Evolutionary conservation across 306 rosid genomes (phyloP).

Genomic region (Prunus mira): DNA sequence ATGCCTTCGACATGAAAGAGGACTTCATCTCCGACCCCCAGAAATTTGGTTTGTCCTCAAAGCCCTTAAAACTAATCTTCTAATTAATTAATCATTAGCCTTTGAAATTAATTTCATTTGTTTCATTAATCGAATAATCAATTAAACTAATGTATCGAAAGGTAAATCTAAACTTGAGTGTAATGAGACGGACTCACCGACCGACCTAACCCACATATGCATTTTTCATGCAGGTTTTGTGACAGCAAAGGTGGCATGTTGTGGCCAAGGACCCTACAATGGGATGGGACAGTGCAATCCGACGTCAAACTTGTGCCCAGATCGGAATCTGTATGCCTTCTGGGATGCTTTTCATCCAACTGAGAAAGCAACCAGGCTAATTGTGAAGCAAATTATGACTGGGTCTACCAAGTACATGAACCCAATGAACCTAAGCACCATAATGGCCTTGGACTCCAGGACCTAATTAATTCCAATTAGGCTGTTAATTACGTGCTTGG

Average conservation of each 20-base stretch:
- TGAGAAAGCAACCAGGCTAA: slow-evolving; percentile 40
- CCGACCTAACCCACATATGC: too few species aligned
- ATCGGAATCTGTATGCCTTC: slow-evolving; percentile 38
- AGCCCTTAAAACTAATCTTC: neutral
- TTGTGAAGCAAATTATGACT: slow-evolving; percentile 33
- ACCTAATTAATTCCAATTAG: neutral
- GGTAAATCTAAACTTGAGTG: fast-evolving
- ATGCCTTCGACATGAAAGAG: slow-evolving; percentile 43
- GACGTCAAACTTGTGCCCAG: slow-evolving; percentile 40
- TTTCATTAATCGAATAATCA: neutral
- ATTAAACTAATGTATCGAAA: too few species aligned
- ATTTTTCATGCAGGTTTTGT: slow-evolving; percentile 37
- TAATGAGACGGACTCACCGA: too few species aligned
- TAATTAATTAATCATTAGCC: neutral
- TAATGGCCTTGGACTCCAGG: slow-evolving; percentile 44
- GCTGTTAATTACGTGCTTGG: neutral
- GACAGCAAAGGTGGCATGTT: slow-evolving; percentile 60
- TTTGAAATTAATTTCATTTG: neutral
- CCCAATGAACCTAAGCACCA: slow-evolving; percentile 60
- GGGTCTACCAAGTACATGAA: slow-evolving; percentile 39
- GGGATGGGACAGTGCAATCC: slow-evolving; percentile 47
- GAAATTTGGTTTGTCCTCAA: slow-evolving; percentile 34
- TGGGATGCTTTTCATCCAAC: slow-evolving; percentile 67
- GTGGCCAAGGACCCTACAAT: slow-evolving; percentile 71
- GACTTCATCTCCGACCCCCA: slow-evolving; percentile 44